These are phyloP conservation scores for Inga oerstediana DNA, from an alignment of 306 rosid species.

Conservation along the genomic window DNA sequence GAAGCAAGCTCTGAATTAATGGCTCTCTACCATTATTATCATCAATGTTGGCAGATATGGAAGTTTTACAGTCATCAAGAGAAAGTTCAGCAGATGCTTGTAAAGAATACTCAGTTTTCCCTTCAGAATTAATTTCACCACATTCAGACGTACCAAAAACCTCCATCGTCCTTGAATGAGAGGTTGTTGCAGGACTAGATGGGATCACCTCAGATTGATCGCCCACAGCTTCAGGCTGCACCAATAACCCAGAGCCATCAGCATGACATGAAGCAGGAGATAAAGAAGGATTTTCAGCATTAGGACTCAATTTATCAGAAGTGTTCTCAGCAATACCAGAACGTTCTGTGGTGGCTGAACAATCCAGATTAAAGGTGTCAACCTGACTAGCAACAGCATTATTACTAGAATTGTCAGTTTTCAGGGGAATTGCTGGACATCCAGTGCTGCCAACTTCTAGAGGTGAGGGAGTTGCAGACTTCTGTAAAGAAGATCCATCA, in stretches of 20 bases:
- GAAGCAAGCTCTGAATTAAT: background rate
- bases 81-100: conserved; percentile 28
- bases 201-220: conserved; percentile 35
- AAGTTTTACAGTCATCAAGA: background rate
- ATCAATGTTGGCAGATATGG: background rate
- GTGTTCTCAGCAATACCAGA: conserved; percentile 20
- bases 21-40: background rate
- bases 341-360: conserved; percentile 17
- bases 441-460: conserved; percentile 34
- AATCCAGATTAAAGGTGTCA: conserved; percentile 27
- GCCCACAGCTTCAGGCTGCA: conserved; percentile 28
- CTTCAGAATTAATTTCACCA: conserved; percentile 34
- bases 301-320: conserved; percentile 27
- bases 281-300: conserved; percentile 17
- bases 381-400: conserved; percentile 23
- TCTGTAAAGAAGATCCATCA: conserved; percentile 39
- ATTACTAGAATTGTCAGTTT: conserved; percentile 30
- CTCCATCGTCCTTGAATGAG: conserved; percentile 17
- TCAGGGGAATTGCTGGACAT: conserved; percentile 26
- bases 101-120: conserved; percentile 21
- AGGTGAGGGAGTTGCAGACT: conserved; percentile 41
- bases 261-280: conserved; percentile 32
- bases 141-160: conserved; percentile 31
- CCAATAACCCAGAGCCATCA: conserved; percentile 17
- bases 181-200: conserved; percentile 25